Conservation (phyloP, 495 filamentous ascomycete genomes). For the Pyronema domesticum region DNA sequence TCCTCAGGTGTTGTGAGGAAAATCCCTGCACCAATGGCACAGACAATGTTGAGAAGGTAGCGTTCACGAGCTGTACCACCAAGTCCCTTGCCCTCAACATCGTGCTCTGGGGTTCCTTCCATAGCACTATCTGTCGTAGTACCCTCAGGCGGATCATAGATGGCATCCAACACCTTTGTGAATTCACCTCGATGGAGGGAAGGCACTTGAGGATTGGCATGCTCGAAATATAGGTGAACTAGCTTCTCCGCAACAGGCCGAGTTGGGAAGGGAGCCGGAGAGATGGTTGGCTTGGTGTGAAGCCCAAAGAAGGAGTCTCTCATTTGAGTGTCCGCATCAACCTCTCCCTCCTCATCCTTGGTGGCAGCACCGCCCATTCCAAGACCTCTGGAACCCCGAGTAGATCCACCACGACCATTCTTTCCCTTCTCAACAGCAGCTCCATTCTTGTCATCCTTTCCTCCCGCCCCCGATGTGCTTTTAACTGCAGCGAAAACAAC, state of each 20-base stretch:
- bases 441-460: conserved; percentile 9
- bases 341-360: conserved; percentile 10
- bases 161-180: conserved; percentile 60
- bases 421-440: neutral
- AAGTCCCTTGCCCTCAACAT: conserved; percentile 32
- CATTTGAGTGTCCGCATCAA: conserved; percentile 49
- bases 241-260: conserved; percentile 51
- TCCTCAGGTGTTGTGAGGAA: conserved; percentile 38
- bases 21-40: conserved; percentile 85
- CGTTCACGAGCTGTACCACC: conserved; percentile 63
- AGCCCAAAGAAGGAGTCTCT: conserved; percentile 90
- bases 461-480: conserved; percentile 27
- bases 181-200: conserved; percentile 80
- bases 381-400: conserved; percentile 15
- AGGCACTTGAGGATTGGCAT: conserved; percentile 89
- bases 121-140: neutral
- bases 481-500: conserved; percentile 92
- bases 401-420: conserved; percentile 18
- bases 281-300: conserved; percentile 73
- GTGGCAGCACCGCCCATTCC: conserved; percentile 27
- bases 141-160: conserved; percentile 33
- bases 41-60: conserved; percentile 94
- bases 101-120: conserved; percentile 3
- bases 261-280: conserved; percentile 68
- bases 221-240: conserved; percentile 75